Evolutionary conservation across 2,329 filamentous ascomycete genomes (phyloP), one percentile per base, ranked within the genome.

Genomic region (Parastagonospora avenae): DNA sequence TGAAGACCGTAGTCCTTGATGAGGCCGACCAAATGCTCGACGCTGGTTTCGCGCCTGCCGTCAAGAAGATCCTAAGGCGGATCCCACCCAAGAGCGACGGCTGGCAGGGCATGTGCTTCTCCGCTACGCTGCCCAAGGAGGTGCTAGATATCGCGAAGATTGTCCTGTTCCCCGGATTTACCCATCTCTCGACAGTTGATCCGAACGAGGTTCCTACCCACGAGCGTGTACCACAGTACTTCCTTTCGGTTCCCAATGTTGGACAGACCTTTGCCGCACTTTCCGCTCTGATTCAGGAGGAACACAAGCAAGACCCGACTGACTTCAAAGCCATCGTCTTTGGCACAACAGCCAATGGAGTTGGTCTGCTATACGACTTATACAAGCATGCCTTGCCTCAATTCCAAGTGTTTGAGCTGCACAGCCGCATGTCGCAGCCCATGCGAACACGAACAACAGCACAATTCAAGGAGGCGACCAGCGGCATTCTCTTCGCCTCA

Each of bases 401-500:
- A 29, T 72, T 76, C 57, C 64, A 66, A 38, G 63, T 75, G 24
- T 77, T 74, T 46, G 70, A 78, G 50, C 63, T 79, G 4, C 77
- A 79, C 43, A 76, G 74, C 35, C 74, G 77, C 46, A 75, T 79
- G 55, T 71, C 62, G 4, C 77, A 79, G 51, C 69, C 64, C 24
- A 61, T 64, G 16, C 71, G 77, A 24, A 79, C 76, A 4, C 65
- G 70, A 10, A 78, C 76, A 2, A 79, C 77, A 1, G 65, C 75
- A 30, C 70, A 76, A 33, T 80, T 76, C 72, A 79, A 76, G 52
- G 69, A 77, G 48, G 67, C 77, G 14, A 63, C 72, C 1, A 71
- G 74, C 12, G 81, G 80, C 24, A 77, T 83, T 45, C 68, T 83
- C 57, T 79, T 83, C 47, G 80, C 81, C 16, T 79, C 78, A 60